phyloP scores from a whole-genome alignment of 768 basidiomycete species.

The Tylopilus sp. region DNA sequence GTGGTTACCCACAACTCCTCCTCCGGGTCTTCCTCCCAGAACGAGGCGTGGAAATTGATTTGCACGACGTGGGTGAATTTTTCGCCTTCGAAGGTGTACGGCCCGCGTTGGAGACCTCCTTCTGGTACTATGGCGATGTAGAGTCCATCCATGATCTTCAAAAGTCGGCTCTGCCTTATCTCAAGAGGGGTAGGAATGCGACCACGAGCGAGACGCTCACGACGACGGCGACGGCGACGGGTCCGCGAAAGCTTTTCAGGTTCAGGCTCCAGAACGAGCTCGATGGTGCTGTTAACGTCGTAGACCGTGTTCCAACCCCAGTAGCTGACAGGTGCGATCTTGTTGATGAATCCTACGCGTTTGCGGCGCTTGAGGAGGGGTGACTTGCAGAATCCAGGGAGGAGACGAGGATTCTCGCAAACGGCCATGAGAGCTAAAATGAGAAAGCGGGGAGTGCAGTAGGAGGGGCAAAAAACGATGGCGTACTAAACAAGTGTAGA shows the following conservation, averaged over 20 bases:
- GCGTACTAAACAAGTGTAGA: not conserved
- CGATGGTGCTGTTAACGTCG: not conserved
- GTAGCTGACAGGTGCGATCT: conserved; percentile 10
- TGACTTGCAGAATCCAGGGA: not conserved
- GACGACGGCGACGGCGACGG: not conserved
- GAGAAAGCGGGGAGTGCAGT: no score
- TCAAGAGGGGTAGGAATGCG: not conserved
- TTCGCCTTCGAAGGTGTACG: conserved; percentile 10
- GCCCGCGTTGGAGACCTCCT: conserved; percentile 1
- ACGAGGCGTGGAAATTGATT: not conserved
- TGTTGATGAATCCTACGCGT: no score
- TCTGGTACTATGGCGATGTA: conserved; percentile 22
- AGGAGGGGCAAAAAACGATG: not conserved
- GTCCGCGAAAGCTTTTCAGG: not conserved
- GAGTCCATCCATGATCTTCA: conserved; percentile 7
- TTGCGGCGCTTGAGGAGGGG: conserved; percentile 12
- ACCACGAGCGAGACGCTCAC: no score
- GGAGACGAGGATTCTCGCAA: no score
- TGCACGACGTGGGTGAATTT: conserved; percentile 22
- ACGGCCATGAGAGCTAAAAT: no score
- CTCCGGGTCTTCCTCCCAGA: not conserved
- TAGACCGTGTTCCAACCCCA: not conserved
- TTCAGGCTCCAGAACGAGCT: conserved; percentile 5
- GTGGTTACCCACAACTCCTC: no score
- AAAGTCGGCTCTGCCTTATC: conserved; percentile 3